These are phyloP conservation scores for Zangia roseola DNA, from an alignment of 768 basidiomycete species.

Conservation along the genomic window DNA sequence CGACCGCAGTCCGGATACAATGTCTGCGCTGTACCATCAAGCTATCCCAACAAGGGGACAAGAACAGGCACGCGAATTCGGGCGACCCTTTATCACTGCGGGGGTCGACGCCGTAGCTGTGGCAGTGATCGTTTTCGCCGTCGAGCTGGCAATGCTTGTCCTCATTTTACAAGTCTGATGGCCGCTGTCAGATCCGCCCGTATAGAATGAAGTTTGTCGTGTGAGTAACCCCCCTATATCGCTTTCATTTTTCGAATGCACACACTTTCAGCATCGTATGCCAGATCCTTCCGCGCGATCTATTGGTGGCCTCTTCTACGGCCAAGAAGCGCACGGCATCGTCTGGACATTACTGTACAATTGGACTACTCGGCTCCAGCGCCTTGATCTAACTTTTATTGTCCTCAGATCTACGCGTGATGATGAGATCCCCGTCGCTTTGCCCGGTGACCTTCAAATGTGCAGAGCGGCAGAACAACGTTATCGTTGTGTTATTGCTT, in stretches of 20 bases:
- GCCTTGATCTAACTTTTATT: slow-evolving; percentile 3
- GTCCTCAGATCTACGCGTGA: slow-evolving; percentile 8
- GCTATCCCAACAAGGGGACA: slow-evolving; percentile 60
- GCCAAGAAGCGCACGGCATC: slow-evolving; percentile 5
- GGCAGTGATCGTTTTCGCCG: slow-evolving; percentile 54
- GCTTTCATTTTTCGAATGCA: background rate
- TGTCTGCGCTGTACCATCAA: slow-evolving; percentile 25
- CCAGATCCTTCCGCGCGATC: slow-evolving; percentile 14
- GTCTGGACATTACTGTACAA: background rate
- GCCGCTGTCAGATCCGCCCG: slow-evolving; percentile 13
- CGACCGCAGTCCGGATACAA: slow-evolving; percentile 45
- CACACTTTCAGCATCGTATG: background rate
- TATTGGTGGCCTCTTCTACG: slow-evolving; percentile 13
- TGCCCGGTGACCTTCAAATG: slow-evolving; percentile 2
- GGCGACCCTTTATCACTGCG: slow-evolving; percentile 76
- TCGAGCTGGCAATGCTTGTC: slow-evolving; percentile 65
- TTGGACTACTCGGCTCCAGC: background rate
- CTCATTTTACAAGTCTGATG: slow-evolving; percentile 46
- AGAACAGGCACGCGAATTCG: slow-evolving; percentile 61
- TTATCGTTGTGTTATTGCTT: no score
- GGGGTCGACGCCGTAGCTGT: slow-evolving; percentile 69
- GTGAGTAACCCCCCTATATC: slow-evolving; percentile 6
- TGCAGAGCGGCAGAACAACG: no score
- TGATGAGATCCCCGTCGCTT: slow-evolving; percentile 22
- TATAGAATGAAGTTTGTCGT: background rate